These are phyloP conservation scores for Chaetomium tenue DNA, from an alignment of 495 filamentous ascomycete species.

Conservation along the genomic window DNA sequence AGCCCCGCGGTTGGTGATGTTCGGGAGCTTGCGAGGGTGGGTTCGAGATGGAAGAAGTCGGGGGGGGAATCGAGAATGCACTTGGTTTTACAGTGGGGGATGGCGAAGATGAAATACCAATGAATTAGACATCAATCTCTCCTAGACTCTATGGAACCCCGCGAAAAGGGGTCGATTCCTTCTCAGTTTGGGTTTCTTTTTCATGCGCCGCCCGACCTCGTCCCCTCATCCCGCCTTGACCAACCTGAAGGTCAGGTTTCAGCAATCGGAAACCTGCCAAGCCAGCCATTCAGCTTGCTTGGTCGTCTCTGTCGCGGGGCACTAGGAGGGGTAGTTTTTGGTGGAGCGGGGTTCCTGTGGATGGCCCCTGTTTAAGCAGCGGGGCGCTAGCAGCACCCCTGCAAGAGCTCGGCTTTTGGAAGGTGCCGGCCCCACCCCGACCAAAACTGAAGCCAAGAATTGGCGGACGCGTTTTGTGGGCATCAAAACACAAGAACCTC, in stretches of 20 bases:
- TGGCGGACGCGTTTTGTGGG: neutral
- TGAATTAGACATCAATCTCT: neutral
- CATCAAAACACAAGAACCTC: neutral
- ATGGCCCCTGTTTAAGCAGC: slow-evolving; percentile 6
- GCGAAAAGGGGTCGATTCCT: neutral
- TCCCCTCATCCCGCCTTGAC: neutral
- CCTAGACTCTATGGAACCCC: neutral
- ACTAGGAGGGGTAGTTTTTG: slow-evolving; percentile 20
- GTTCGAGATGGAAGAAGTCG: slow-evolving; percentile 15
- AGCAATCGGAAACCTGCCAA: slow-evolving; percentile 25
- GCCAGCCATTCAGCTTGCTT: slow-evolving; percentile 30
- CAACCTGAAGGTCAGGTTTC: slow-evolving; percentile 20
- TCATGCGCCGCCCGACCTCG: slow-evolving; percentile 4
- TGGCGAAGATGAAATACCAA: neutral
- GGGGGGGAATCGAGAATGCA: neutral
- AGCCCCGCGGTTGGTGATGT: slow-evolving; percentile 9
- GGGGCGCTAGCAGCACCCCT: slow-evolving; percentile 9
- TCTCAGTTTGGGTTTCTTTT: neutral
- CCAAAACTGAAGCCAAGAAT: neutral
- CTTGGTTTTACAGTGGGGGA: neutral
- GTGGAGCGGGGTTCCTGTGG: slow-evolving; percentile 24
- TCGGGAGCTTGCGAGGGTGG: slow-evolving; percentile 3
- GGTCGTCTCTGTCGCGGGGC: slow-evolving; percentile 24
- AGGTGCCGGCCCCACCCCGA: neutral
- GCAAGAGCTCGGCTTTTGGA: slow-evolving; percentile 9